Evolutionary conservation across 208 protist species (phyloP).

Genomic region (Acanthamoeba sp.): DNA sequence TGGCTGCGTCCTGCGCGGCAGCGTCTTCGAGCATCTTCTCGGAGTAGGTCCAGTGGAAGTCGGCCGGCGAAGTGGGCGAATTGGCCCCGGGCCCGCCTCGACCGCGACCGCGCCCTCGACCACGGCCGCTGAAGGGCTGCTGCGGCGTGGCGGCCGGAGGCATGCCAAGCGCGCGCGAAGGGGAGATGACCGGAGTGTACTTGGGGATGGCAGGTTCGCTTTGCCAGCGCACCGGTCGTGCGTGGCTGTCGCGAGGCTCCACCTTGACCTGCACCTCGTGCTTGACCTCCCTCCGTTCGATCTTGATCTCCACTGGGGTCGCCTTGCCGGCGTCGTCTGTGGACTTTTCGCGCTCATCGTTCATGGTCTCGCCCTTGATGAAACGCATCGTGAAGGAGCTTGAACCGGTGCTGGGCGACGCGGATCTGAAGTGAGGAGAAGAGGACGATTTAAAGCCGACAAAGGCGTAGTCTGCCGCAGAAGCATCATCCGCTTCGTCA

Average conservation of each 20-base stretch:
- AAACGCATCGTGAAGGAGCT: conserved; percentile 23
- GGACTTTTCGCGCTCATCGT: neutral
- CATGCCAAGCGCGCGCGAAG: neutral
- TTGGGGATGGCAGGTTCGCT: conserved; percentile 43
- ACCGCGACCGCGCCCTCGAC: neutral
- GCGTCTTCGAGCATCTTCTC: neutral
- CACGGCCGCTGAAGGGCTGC: conserved; percentile 5
- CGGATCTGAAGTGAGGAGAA: neutral
- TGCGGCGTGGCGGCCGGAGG: neutral
- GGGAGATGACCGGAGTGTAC: neutral
- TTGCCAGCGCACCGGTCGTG: conserved; percentile 5
- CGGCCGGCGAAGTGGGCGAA: neutral
- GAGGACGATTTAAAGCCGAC: neutral
- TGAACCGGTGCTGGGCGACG: neutral
- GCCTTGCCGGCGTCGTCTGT: neutral
- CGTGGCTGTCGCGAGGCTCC: neutral
- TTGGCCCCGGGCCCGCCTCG: neutral
- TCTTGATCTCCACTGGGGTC: neutral
- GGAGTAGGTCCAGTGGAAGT: conserved; percentile 43
- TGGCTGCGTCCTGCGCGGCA: neutral
- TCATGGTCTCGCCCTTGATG: conserved; percentile 22
- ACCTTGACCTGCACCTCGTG: neutral
- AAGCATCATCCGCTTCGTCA: neutral
- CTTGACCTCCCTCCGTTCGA: neutral
- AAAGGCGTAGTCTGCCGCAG: neutral